phyloP scores from a whole-genome alignment of 164 flowering plant species.

The Magnolia officinalis region DNA sequence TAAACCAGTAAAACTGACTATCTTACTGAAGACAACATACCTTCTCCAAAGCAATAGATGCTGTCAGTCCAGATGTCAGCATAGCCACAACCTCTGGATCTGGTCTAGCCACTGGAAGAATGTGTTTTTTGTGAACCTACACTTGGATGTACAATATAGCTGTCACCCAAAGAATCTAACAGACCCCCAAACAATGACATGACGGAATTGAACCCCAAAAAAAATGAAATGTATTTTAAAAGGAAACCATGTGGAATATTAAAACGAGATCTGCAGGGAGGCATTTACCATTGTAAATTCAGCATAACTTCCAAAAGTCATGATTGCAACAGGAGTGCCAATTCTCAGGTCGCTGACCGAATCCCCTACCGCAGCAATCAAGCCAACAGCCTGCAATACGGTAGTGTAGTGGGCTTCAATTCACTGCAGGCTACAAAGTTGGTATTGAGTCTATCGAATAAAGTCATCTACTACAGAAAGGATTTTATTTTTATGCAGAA shows the following conservation, averaged over 20 bases:
- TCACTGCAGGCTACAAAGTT: not conserved
- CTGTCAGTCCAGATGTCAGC: constrained; percentile 99
- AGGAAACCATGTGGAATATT: constrained; percentile 1
- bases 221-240: not conserved
- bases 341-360: constrained; percentile 60
- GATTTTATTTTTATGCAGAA: too few relatives aligned
- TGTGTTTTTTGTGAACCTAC: constrained; percentile 75
- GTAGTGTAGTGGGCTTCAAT: not conserved
- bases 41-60: constrained; percentile 91
- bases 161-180: constrained; percentile 2
- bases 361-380: constrained; percentile 86
- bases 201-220: not conserved
- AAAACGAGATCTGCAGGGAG: constrained; percentile 1
- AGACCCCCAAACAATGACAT: not conserved
- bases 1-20: not conserved
- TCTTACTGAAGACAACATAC: constrained; percentile 27
- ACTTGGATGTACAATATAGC: constrained; percentile 10
- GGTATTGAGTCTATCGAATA: not conserved
- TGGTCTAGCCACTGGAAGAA: constrained; percentile 81
- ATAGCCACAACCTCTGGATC: constrained; percentile 98
- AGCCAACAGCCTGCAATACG: constrained; percentile 77
- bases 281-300: constrained; percentile 62
- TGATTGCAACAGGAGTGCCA: constrained; percentile 85
- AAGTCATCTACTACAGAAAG: too few relatives aligned
- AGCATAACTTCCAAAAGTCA: constrained; percentile 91